A percentile compares a stretch with the other conserved stretches of the same genome.
These are phyloP conservation scores for Chlamydomonas schloesseri DNA, from an alignment of 139 green algal genomes.

Conservation along the genomic window DNA sequence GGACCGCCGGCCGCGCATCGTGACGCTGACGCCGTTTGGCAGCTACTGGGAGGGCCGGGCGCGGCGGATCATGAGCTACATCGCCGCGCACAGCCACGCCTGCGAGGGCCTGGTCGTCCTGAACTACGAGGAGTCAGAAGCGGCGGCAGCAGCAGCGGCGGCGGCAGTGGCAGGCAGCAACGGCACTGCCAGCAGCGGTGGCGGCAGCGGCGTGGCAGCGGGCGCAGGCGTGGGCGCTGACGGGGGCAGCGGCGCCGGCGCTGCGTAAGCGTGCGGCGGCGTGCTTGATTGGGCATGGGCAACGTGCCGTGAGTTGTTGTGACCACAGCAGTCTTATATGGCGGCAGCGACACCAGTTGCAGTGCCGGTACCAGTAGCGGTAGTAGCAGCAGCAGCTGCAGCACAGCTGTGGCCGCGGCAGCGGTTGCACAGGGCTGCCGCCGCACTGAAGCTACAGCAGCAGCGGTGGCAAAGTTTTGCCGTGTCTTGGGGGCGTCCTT, in stretches of 20 bases:
- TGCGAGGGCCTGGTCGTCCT: constrained; percentile 32
- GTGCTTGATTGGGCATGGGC: not conserved
- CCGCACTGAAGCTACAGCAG: too few species aligned
- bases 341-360: not conserved
- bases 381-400: not conserved
- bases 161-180: not conserved
- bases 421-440: too few species aligned
- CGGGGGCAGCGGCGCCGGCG: not conserved
- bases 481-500: too few species aligned
- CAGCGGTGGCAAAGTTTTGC: too few species aligned
- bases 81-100: constrained; percentile 26
- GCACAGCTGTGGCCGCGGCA: too few species aligned
- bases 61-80: constrained; percentile 28
- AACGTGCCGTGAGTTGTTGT: not conserved
- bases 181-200: not conserved
- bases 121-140: not conserved
- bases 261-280: too few species aligned
- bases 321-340: not conserved
- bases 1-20: constrained; percentile 12
- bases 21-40: constrained; percentile 21
- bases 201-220: too few species aligned
- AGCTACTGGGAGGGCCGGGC: constrained; percentile 32
- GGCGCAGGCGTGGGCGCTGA: too few species aligned
- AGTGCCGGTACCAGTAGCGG: not conserved
- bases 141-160: not conserved